Percentiles rank a stretch among this genome's conserved stretches.
Evolutionary conservation across 2,329 filamentous ascomycete species (phyloP).

Genomic region (Sclerotinia trifoliorum): DNA sequence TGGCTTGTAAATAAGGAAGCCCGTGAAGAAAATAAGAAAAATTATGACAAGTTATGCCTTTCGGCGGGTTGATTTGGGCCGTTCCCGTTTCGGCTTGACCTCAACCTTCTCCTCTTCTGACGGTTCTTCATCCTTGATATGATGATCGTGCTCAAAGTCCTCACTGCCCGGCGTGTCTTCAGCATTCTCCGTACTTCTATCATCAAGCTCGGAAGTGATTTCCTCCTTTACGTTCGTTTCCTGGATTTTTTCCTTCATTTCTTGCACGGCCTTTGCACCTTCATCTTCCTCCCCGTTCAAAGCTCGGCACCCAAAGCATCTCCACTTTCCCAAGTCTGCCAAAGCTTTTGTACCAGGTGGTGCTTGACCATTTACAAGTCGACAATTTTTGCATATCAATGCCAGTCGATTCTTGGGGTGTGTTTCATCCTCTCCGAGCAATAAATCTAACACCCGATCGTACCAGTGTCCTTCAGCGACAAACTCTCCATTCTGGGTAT

Average conservation of each 20-base stretch:
- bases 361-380: conserved; percentile 92
- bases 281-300: conserved; percentile 82
- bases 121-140: conserved; percentile 21
- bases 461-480: conserved; percentile 70
- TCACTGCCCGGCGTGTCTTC: conserved; percentile 19
- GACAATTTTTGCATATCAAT: conserved; percentile 77
- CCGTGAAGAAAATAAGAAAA: not conserved
- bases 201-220: conserved; percentile 11
- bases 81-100: conserved; percentile 20
- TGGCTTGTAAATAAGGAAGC: not conserved
- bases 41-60: conserved; percentile 7
- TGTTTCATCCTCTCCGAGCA: conserved; percentile 93
- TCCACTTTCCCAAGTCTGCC: conserved; percentile 82
- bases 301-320: conserved; percentile 79
- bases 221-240: conserved; percentile 22
- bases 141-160: conserved; percentile 16
- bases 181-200: conserved; percentile 4
- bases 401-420: conserved; percentile 86
- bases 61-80: conserved; percentile 13
- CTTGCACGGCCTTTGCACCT: conserved; percentile 64
- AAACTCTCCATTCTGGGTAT: conserved; percentile 31
- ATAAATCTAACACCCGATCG: conserved; percentile 85
- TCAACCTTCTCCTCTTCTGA: conserved; percentile 26
- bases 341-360: conserved; percentile 78
- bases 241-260: conserved; percentile 37